Evolutionary conservation across 2,329 filamentous ascomycete genomes (phyloP).

Genomic region (Sphaerulina populicola): DNA sequence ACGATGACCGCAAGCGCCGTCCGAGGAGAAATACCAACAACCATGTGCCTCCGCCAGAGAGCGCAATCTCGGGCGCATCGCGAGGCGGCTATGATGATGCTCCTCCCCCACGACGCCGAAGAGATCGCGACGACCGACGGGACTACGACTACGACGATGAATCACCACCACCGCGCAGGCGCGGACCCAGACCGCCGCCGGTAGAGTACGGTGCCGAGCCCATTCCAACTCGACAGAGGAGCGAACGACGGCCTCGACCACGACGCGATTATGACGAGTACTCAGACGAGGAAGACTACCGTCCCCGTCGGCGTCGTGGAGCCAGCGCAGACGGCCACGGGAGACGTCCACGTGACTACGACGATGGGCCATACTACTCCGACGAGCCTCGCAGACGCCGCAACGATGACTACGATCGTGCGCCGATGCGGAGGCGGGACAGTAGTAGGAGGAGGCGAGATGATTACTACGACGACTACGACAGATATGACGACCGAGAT

Average conservation of each 20-base stretch:
- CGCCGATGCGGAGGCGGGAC: slow-evolving; percentile 13
- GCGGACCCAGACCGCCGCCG: slow-evolving; percentile 18
- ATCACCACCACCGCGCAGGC: slow-evolving; percentile 22
- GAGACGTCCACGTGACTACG: slow-evolving; percentile 17
- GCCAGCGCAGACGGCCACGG: slow-evolving; percentile 11
- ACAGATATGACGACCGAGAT: slow-evolving; percentile 19
- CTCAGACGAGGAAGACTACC: slow-evolving; percentile 21
- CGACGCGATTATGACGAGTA: slow-evolving; percentile 23
- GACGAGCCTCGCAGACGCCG: slow-evolving; percentile 19
- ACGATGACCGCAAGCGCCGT: slow-evolving; percentile 5
- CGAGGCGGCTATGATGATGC: slow-evolving; percentile 17
- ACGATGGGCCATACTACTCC: slow-evolving; percentile 21
- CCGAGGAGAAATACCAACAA: slow-evolving; percentile 4
- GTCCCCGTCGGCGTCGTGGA: slow-evolving; percentile 17
- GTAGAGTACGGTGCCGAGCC: slow-evolving; percentile 29
- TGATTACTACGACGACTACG: slow-evolving; percentile 24
- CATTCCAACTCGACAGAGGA: slow-evolving; percentile 23
- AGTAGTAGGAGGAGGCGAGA: slow-evolving; percentile 18
- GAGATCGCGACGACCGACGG: slow-evolving; percentile 16
- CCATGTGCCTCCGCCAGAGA: slow-evolving; percentile 18
- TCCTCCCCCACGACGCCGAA: slow-evolving; percentile 15
- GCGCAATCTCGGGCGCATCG: slow-evolving; percentile 9
- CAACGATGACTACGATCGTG: slow-evolving; percentile 20
- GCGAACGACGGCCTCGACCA: slow-evolving; percentile 20
- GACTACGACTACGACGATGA: slow-evolving; percentile 24